Evolutionary conservation across 78 protist species (phyloP).

Genomic region (Tieghemostelium lacteum): DNA sequence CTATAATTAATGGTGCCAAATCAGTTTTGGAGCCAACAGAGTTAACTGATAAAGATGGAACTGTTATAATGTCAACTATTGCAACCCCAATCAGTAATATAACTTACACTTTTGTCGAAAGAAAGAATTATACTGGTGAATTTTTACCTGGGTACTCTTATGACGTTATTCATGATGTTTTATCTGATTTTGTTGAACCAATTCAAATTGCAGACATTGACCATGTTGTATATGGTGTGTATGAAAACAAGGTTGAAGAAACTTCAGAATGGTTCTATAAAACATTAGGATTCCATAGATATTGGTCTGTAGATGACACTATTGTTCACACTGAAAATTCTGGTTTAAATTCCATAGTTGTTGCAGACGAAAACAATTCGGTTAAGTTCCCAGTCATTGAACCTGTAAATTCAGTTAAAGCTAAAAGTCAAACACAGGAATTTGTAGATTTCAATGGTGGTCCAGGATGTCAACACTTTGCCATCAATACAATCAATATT

Average conservation of each 20-base stretch:
- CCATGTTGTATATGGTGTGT: conserved; percentile 86
- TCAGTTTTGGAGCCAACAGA: conserved; percentile 82
- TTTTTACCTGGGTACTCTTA: conserved; percentile 85
- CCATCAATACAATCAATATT: conserved; percentile 84
- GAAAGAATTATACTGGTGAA: conserved; percentile 77
- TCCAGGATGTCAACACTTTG: conserved; percentile 95
- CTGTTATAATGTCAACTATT: conserved; percentile 83
- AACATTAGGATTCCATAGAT: conserved; percentile 86
- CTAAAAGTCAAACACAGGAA: conserved; percentile 86
- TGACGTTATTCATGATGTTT: conserved; percentile 30
- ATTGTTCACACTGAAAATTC: conserved; percentile 87
- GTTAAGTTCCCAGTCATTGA: conserved; percentile 89
- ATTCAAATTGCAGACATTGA: conserved; percentile 73
- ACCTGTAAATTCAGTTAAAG: conserved; percentile 81
- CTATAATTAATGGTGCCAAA: conserved; percentile 83
- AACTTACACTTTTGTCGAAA: conserved; percentile 87
- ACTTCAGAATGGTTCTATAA: conserved; percentile 81
- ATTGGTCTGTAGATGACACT: conserved; percentile 89
- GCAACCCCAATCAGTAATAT: conserved; percentile 86
- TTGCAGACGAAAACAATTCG: conserved; percentile 74
- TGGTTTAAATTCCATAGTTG: conserved; percentile 82
- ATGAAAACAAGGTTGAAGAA: conserved; percentile 72
- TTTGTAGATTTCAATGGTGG: conserved; percentile 92
- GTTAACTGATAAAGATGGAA: conserved; percentile 86
- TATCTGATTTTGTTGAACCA: conserved; percentile 13